A percentile compares a stretch with the other conserved stretches of the same genome.
Conservation (phyloP, 2,329 filamentous ascomycete species). For the Aspergillus texensis region DNA sequence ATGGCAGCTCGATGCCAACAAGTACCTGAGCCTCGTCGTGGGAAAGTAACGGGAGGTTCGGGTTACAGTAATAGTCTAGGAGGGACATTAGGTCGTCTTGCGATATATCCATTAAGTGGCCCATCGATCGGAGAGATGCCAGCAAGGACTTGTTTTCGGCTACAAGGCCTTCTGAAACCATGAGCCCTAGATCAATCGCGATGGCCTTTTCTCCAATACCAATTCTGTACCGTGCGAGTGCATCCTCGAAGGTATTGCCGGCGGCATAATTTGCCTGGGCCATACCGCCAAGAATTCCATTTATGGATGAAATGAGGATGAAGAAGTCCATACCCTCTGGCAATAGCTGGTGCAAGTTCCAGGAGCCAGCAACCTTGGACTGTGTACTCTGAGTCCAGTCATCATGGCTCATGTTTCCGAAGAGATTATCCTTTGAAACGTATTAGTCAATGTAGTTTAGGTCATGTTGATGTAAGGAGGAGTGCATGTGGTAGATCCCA, state of each 20-base stretch:
- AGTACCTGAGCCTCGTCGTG: no score
- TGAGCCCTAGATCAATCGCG: conserved; percentile 6
- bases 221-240: not conserved
- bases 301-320: not conserved
- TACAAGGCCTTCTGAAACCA: conserved; percentile 3
- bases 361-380: conserved; percentile 1
- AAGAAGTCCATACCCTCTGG: conserved; percentile 7
- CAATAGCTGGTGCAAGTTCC: conserved; percentile 3
- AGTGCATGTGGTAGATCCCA: no score
- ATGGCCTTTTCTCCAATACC: not conserved
- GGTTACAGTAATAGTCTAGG: conserved; percentile 9
- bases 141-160: not conserved
- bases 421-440: not conserved
- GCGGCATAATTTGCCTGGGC: conserved; percentile 7
- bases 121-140: no score
- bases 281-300: not conserved
- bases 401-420: conserved; percentile 4
- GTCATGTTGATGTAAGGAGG: not conserved
- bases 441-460: no score
- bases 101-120: no score
- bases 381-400: not conserved
- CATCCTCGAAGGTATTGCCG: conserved; percentile 5
- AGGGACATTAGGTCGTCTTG: conserved; percentile 2
- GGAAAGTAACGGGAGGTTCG: not conserved
- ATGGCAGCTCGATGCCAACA: no score